Evolutionary conservation across 306 rosid genomes (phyloP).

Genomic region (Trifolium subterraneum): DNA sequence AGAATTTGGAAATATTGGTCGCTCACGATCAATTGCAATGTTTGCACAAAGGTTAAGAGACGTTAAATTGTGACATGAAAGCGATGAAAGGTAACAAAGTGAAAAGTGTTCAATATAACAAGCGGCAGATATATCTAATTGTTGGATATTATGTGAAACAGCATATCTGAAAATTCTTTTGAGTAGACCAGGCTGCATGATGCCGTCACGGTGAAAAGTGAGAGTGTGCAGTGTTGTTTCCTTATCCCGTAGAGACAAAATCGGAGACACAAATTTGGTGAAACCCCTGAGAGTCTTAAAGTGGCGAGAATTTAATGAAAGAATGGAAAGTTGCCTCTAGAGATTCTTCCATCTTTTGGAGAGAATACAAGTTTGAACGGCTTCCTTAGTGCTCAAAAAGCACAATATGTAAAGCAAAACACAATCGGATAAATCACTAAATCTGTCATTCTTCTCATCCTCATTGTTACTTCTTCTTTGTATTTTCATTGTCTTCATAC

Average conservation of each 20-base stretch:
- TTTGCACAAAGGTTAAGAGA: not conserved
- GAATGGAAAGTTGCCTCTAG: not conserved
- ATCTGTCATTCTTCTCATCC: not conserved
- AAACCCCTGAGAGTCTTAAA: not conserved
- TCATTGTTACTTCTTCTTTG: no score
- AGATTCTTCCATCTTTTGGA: not conserved
- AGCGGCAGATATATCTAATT: not conserved
- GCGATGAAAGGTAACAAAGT: not conserved
- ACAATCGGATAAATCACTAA: not conserved
- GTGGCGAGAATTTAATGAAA: not conserved
- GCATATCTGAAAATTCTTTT: not conserved
- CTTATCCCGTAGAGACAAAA: not conserved
- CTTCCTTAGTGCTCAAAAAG: not conserved
- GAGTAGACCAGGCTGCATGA: not conserved
- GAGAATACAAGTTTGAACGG: not conserved
- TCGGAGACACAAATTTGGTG: not conserved
- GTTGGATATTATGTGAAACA: not conserved
- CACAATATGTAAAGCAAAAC: not conserved
- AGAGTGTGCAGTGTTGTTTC: not conserved
- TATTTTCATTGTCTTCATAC: no score
- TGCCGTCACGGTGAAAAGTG: not conserved
- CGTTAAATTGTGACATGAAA: not conserved
- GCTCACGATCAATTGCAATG: no score
- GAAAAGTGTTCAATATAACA: not conserved
- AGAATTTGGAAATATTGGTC: not conserved